These are phyloP conservation scores for Rhynchospora tenuis DNA, from an alignment of 176 grass and related monocot species.

Conservation along the genomic window DNA sequence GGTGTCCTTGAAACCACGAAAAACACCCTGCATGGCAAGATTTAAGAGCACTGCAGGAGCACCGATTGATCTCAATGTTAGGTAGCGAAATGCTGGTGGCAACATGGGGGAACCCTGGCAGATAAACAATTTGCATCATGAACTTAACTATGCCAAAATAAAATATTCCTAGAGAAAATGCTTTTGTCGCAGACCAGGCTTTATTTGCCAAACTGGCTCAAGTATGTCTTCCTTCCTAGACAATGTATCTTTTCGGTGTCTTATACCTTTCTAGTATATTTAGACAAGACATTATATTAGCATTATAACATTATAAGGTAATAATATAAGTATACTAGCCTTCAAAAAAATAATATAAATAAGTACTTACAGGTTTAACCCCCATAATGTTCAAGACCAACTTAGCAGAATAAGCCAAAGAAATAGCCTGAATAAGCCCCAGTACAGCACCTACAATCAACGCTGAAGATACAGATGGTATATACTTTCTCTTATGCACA, in stretches of 20 bases:
- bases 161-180: not conserved
- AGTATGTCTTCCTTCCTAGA: not conserved
- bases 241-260: not conserved
- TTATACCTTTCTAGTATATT: not conserved
- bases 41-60: conserved; percentile 80
- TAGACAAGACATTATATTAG: not conserved
- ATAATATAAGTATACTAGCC: not conserved
- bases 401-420: conserved; percentile 67
- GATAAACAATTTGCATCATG: conserved; percentile 12
- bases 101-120: conserved; percentile 72
- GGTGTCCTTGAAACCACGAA: conserved; percentile 93
- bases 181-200: not conserved
- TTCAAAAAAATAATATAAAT: not conserved
- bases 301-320: not conserved
- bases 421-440: conserved; percentile 57
- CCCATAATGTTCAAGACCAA: conserved; percentile 69
- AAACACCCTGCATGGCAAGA: conserved; percentile 84
- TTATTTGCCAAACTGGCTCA: not conserved
- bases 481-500: conserved; percentile 22
- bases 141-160: not conserved
- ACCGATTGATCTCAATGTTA: conserved; percentile 81
- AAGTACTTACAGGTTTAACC: conserved; percentile 60
- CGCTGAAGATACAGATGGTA: conserved; percentile 54
- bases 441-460: conserved; percentile 51
- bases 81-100: conserved; percentile 51